Evolutionary conservation across 2,329 filamentous ascomycete genomes (phyloP).

Genomic region (Penicillium glabrum): DNA sequence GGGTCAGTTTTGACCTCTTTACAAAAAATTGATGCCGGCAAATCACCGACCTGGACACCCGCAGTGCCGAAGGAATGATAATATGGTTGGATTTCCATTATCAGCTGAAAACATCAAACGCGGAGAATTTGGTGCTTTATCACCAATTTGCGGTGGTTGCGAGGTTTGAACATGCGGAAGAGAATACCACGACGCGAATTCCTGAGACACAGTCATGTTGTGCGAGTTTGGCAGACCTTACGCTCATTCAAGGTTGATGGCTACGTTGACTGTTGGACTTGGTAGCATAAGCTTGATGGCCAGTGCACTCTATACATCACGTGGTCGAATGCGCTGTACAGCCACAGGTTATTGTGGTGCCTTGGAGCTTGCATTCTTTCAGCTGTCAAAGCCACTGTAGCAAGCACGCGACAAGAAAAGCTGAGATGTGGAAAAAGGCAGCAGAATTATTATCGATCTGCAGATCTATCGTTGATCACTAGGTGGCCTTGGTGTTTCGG

Average conservation of each 20-base stretch:
- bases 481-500: not conserved
- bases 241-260: not conserved
- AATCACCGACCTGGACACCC: slow-evolving; percentile 9
- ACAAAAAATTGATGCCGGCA: not conserved
- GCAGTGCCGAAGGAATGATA: slow-evolving; percentile 10
- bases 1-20: not conserved
- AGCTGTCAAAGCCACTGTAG: not conserved
- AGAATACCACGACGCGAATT: slow-evolving; percentile 1
- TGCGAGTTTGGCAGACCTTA: not conserved
- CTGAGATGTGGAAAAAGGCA: not conserved
- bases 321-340: not conserved
- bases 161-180: not conserved
- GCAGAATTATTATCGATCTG: not conserved
- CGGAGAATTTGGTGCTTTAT: slow-evolving; percentile 1
- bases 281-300: not conserved
- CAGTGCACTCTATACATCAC: not conserved
- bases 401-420: not conserved
- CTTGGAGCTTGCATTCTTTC: not conserved
- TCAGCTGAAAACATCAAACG: not conserved
- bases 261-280: not conserved
- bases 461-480: not conserved
- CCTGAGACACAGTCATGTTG: slow-evolving; percentile 7
- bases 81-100: slow-evolving; percentile 4
- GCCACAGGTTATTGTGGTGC: not conserved
- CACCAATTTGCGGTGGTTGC: not conserved